Evolutionary conservation across 2,329 filamentous ascomycete genomes (phyloP), one percentile per base, ranked within the genome.

Genomic region (Cladosporium halotolerans): DNA sequence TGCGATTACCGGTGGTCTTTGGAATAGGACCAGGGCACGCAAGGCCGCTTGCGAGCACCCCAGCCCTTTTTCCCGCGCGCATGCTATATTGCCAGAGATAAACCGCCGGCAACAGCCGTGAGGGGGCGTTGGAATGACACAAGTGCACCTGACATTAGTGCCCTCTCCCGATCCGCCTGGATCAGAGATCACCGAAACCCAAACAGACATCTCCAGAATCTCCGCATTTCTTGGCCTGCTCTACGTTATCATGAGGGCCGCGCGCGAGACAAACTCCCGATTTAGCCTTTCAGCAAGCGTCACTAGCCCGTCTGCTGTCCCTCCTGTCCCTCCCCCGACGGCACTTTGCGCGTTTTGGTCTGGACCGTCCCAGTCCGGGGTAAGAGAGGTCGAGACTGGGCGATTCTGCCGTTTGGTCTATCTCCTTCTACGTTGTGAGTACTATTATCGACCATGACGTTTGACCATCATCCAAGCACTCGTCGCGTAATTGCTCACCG

Each of bases 361-460:
- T 51, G 18, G 48, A 51, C 48, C 40, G 32, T 33, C 19, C 19
- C 13, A 51, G 48, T 51, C 48, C 19, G 48, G 48, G 48, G 48
- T 51, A 51, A 19, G 19, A 28, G 38, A 44, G 39, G 48, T 31
- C 48, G 31, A 51, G 48, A 51, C 48, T 23, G 16, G 40, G 40
- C 48, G 11, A 38, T 51, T 32, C 4, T 23, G 31, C 8, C 14
- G 13, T 44, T 44, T 39, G 39, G 44, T 36, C 47, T 18, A n/a
- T 14, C 10, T 19, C 16, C 48, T 51, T 51, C 48, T 51, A 51
- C 48, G 48, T 51, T 51, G 19, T 32, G 36, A 14, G 16, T 39
- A n/a, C 9, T 11, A 14, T 14, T 13, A 39, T 39, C 11, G 4
- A 16, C 16, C 16, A 39, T 39, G n/a, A 28, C 23, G 23, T 28